Base-by-base conservation (phyloP, 768 basidiomycete species). In the Ramaria sp. region DNA sequence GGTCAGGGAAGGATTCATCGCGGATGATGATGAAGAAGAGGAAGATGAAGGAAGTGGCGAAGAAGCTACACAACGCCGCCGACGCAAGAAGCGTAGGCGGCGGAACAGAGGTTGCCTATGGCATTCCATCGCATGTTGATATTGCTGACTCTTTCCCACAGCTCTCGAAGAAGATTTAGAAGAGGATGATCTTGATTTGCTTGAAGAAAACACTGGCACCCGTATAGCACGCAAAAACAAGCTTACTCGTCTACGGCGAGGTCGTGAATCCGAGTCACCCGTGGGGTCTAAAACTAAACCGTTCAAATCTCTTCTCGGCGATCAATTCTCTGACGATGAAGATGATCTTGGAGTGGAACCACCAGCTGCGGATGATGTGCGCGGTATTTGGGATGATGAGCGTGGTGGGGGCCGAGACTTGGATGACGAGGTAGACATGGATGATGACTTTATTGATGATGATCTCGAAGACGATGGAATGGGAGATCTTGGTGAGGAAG, bases 1-100 rank as follows among this genome's bases (percentile, higher is more conserved):
- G 57, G 82, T 96, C 56, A 74, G 82, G 51, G 88, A 93, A 51
- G 93, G 90, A 0, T 96, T 97, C 67, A 96, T 97, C 63, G 92
- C 93, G 7, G 88, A 88, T 57, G 91, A 94, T 59, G 91, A 88
- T 0, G 87, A 91, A 7, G 87, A 91, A 6, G 90, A 91, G 0
- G 88, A 86, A 3, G 86, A 82, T 0, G 82, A 81, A 1, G 81
- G 78, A 13, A 81, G 80, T 19, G 76, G 79, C 3, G 76, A 80
- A 43, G 75, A 78, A 45, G 78, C 76, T 55, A 73, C 77, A 58
- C 77, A 71, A 45, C 53, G 63, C 60, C 74, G 79, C 63, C 78
- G 78, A 62, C 78, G 79, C 59, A 90, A 83, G 67, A 76, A 80
- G 60, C 78, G 84, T 65, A 84, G 83, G 71, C 80, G 75, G 64